Evolutionary conservation across 352 stramenopile species (phyloP), one percentile per base, ranked within the genome.

Genomic region (Hyaloperonospora arabidopsidis): DNA sequence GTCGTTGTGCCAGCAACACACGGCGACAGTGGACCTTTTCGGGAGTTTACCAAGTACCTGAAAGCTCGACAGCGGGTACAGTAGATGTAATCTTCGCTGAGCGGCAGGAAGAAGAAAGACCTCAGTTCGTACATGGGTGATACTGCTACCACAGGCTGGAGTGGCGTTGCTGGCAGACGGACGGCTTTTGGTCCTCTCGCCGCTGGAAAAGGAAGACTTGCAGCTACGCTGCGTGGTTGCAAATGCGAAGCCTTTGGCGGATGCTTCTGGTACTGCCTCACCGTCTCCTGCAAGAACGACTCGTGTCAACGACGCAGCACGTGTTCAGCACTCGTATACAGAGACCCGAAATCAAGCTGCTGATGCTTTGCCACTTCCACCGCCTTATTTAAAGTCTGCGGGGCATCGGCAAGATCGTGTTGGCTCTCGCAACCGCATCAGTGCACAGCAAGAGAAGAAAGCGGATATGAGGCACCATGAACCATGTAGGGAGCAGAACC

Each of bases 161-260:
- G 79, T 87, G 1, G 75, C 61, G 18, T 57, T 76, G 32, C 63
- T 87, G n/a, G 40, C 49, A 2, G 57, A 68, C 5, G 74, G 69
- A 1, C 49, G 62, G 11, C 50, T 89, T 23, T 61, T 87, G 61
- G 52, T 89, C 21, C 59, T 89, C 18, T 70, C 70, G 17, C 79
- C 79, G 5, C 55, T 87, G 5, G 44, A 61, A 6, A 59, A 72
- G 17, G 59, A 63, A 21, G 58, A 77, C 52, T 56, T 51, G 18
- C 63, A 58, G 40, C 54, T 89, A 10, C 70, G 74, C 14, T 87
- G 76, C 45, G 52, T 86, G 19, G 65, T 79, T 43, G 56, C 87
- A 19, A 82, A 80, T 45, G 61, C 76, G 1, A 71, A 63, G 38
- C 23, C 58, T 5, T 57, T 22, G 15, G 5, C 17, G n/a, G 57